phyloP scores from a whole-genome alignment of 1,284 basidiomycete species.

The Amylostereum chailletii region DNA sequence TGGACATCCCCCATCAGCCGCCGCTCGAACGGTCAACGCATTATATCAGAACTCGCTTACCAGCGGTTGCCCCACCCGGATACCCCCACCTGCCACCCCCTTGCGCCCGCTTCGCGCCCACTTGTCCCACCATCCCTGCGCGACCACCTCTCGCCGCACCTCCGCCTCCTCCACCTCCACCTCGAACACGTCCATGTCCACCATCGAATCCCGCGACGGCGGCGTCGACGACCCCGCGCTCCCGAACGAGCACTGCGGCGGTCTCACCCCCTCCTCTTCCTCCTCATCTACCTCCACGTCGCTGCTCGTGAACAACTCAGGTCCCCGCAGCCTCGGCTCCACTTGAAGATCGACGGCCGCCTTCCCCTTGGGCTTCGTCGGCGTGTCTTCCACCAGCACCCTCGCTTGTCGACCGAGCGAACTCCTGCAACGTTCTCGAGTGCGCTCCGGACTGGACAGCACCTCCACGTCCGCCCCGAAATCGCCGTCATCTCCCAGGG shows the following conservation, averaged over 20 bases:
- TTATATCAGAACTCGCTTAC: neutral
- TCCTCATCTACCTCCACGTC: conserved; percentile 33
- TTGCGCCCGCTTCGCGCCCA: conserved; percentile 29
- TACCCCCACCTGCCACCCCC: neutral
- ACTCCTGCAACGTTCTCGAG: conserved; percentile 3
- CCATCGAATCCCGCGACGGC: conserved; percentile 21
- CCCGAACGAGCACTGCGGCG: conserved; percentile 14
- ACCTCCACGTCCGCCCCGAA: conserved; percentile 50
- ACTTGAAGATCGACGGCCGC: conserved; percentile 6
- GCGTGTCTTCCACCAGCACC: conserved; percentile 6
- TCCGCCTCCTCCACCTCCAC: conserved; percentile 13
- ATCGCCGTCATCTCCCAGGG: conserved; percentile 20
- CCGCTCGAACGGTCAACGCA: neutral
- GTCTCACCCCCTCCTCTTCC: conserved; percentile 23
- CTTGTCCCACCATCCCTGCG: conserved; percentile 51
- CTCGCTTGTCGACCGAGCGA: neutral
- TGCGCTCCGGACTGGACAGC: conserved; percentile 48
- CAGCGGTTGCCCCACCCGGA: neutral
- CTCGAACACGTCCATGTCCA: conserved; percentile 11
- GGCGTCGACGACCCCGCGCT: conserved; percentile 20
- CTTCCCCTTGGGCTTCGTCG: conserved; percentile 8
- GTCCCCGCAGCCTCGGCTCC: conserved; percentile 39
- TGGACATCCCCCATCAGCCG: neutral
- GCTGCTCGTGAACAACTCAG: conserved; percentile 31
- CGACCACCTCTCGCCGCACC: conserved; percentile 33